These are phyloP conservation scores for Ustilago tritici DNA, from an alignment of 1,284 basidiomycete species.

Conservation along the genomic window DNA sequence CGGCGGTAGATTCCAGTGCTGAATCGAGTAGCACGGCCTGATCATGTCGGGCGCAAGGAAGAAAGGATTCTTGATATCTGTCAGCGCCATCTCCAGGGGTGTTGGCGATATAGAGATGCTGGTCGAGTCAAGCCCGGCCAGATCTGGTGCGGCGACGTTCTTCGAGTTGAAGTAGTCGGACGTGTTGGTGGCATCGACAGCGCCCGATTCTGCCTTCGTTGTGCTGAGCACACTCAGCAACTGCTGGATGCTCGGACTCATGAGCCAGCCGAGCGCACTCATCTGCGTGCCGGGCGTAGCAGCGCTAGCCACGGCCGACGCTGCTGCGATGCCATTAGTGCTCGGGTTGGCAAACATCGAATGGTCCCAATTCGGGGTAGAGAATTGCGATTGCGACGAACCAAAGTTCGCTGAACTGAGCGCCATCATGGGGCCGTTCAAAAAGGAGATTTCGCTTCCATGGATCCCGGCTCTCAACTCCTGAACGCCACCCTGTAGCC, in stretches of 20 bases:
- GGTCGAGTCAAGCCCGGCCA: constrained; percentile 13
- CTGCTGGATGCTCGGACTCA: constrained; percentile 61
- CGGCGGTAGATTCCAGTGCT: constrained; percentile 60
- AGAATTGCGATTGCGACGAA: constrained; percentile 38
- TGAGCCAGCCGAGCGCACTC: constrained; percentile 56
- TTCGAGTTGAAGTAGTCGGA: constrained; percentile 54
- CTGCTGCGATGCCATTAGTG: constrained; percentile 26
- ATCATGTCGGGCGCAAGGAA: constrained; percentile 59
- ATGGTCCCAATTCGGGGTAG: constrained; percentile 45
- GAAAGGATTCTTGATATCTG: constrained; percentile 58
- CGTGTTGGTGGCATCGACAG: constrained; percentile 32
- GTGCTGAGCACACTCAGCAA: constrained; percentile 49
- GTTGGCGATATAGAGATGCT: constrained; percentile 20
- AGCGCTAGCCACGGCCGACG: constrained; percentile 16
- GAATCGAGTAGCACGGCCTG: constrained; percentile 57
- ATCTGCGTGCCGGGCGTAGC: constrained; percentile 32
- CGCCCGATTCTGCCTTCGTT: constrained; percentile 33
- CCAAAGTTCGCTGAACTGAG: constrained; percentile 34
- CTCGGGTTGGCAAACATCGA: constrained; percentile 42
- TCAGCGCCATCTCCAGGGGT: constrained; percentile 52
- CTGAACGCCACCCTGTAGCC: constrained; percentile 59
- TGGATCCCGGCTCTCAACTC: constrained; percentile 60
- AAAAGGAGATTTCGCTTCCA: constrained; percentile 54
- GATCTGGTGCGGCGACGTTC: constrained; percentile 12
- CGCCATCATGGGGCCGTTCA: constrained; percentile 36